phyloP scores from a whole-genome alignment of 768 basidiomycete species.

The Xerocomus spinulosus region DNA sequence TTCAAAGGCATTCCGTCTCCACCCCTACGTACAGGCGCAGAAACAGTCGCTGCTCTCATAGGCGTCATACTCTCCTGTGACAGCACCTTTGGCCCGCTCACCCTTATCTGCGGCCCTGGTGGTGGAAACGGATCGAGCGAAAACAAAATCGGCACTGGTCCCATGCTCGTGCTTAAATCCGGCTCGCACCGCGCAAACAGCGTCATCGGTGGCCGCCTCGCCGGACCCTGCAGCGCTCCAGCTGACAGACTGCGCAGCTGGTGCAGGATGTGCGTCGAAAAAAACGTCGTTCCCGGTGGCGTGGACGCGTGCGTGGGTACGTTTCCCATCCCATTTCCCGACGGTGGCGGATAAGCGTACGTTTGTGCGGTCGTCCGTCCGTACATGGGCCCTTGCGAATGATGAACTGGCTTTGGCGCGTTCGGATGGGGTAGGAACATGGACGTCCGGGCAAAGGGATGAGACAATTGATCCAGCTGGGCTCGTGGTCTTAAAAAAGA shows the following conservation, averaged over 20 bases:
- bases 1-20: not conserved
- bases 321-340: constrained; percentile 7
- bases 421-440: constrained; percentile 53
- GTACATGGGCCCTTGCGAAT: constrained; percentile 54
- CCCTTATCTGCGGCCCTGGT: not conserved
- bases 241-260: constrained; percentile 20
- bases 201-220: constrained; percentile 34
- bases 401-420: constrained; percentile 39
- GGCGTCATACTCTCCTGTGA: constrained; percentile 10
- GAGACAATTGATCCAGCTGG: constrained; percentile 12
- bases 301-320: not conserved
- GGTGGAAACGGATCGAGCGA: constrained; percentile 45
- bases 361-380: constrained; percentile 33
- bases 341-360: constrained; percentile 11
- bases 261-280: constrained; percentile 26
- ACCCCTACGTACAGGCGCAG: constrained; percentile 28
- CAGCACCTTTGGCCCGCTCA: not conserved
- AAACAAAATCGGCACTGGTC: constrained; percentile 62
- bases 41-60: constrained; percentile 29
- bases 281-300: constrained; percentile 27
- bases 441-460: constrained; percentile 34
- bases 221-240: constrained; percentile 19
- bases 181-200: constrained; percentile 55
- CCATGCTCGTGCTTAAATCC: constrained; percentile 46
- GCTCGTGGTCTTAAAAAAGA: constrained; percentile 28